Evolutionary conservation across 768 basidiomycete genomes (phyloP).

Genomic region (Agaricus blazei): DNA sequence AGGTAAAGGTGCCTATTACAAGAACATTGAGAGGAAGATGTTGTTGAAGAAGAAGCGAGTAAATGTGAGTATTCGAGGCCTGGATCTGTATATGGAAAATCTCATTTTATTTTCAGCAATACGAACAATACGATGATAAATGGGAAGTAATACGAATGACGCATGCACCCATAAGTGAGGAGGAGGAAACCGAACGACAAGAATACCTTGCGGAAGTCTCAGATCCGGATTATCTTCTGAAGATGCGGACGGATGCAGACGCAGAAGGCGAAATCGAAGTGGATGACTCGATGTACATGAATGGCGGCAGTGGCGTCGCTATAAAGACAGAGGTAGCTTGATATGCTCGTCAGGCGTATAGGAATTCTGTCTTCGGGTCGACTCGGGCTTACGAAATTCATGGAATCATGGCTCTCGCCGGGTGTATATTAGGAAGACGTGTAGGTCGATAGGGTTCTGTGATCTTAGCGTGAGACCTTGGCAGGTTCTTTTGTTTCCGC

Average conservation of each 20-base stretch:
- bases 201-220: constrained; percentile 73
- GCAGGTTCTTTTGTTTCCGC: no score
- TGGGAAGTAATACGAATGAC: constrained; percentile 77
- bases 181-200: constrained; percentile 74
- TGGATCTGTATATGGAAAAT: background rate
- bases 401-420: no score
- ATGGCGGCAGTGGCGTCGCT: background rate
- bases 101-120: constrained; percentile 34
- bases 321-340: no score
- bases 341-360: no score
- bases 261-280: constrained; percentile 57
- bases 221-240: constrained; percentile 58
- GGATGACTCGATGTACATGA: constrained; percentile 25
- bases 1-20: constrained; percentile 78
- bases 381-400: no score
- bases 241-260: constrained; percentile 50
- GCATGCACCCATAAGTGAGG: constrained; percentile 65
- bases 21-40: constrained; percentile 87
- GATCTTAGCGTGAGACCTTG: no score
- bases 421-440: no score
- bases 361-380: no score
- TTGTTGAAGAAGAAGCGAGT: constrained; percentile 78
- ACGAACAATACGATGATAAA: constrained; percentile 73
- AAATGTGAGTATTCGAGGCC: constrained; percentile 45
- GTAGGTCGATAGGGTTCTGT: no score